Conservation (phyloP, 768 basidiomycete species). For the Crepidotus variabilis region DNA sequence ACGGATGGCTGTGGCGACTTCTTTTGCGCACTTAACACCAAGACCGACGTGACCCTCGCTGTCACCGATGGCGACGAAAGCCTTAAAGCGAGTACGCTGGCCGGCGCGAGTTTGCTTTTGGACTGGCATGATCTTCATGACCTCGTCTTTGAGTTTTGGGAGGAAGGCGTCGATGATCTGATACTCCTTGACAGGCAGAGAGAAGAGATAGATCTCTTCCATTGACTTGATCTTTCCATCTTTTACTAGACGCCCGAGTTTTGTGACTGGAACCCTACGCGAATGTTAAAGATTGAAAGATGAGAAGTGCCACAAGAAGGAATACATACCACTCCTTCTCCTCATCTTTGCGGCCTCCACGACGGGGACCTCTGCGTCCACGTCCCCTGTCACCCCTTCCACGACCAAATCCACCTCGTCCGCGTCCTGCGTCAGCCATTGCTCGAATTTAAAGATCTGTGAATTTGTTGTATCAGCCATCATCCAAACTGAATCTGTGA, state of each 20-base stretch:
- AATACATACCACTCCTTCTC: constrained; percentile 93
- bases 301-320: background rate
- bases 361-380: constrained; percentile 85
- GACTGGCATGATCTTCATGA: constrained; percentile 99
- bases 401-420: constrained; percentile 76
- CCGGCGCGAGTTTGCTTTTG: constrained; percentile 99
- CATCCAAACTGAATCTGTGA: constrained; percentile 34
- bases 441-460: constrained; percentile 22
- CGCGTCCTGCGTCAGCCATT: constrained; percentile 81
- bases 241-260: constrained; percentile 98
- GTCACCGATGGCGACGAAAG: constrained; percentile 99
- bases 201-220: constrained; percentile 99
- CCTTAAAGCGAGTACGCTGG: constrained; percentile 99
- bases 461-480: constrained; percentile 17
- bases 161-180: constrained; percentile 99
- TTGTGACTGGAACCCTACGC: constrained; percentile 92
- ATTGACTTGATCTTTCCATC: constrained; percentile 99
- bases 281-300: background rate
- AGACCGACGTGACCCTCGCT: constrained; percentile 98
- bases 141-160: constrained; percentile 98
- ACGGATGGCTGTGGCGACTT: constrained; percentile 99
- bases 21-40: constrained; percentile 99
- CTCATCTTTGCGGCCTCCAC: constrained; percentile 98
- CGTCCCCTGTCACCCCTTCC: constrained; percentile 91
- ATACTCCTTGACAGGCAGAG: constrained; percentile 98